Conservation (phyloP, 495 filamentous ascomycete genomes). For the Penicillium cataractarum region DNA sequence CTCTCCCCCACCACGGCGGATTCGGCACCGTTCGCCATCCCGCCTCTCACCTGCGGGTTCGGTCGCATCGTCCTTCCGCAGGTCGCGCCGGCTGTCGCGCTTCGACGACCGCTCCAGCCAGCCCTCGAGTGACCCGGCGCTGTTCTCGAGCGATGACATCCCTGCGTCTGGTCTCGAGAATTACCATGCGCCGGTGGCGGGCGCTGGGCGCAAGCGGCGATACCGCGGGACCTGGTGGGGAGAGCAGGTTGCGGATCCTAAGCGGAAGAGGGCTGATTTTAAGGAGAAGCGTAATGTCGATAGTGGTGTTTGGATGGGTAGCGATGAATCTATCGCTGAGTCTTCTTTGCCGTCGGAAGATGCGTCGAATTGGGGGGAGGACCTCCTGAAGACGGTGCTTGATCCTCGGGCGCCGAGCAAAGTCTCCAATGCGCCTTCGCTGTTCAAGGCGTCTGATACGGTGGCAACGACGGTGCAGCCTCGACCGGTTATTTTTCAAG, state of each 20-base stretch:
- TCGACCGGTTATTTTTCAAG: conserved; percentile 21
- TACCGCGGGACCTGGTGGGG: conserved; percentile 75
- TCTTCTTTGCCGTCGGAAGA: conserved; percentile 42
- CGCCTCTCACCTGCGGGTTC: conserved; percentile 18
- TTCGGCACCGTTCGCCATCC: conserved; percentile 44
- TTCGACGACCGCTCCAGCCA: conserved; percentile 50
- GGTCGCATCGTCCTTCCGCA: conserved; percentile 32
- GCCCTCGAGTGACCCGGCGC: conserved; percentile 71
- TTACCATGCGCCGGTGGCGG: conserved; percentile 52
- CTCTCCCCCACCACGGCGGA: conserved; percentile 48
- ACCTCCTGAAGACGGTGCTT: conserved; percentile 35
- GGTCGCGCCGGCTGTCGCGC: conserved; percentile 38
- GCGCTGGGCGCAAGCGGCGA: conserved; percentile 61
- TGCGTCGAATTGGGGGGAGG: conserved; percentile 43
- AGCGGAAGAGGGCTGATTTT: conserved; percentile 59
- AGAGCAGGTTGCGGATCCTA: conserved; percentile 54
- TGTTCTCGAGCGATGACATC: conserved; percentile 81
- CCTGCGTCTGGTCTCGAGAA: conserved; percentile 70
- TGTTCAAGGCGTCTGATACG: not conserved
- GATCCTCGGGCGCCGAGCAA: conserved; percentile 17
- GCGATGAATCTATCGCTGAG: conserved; percentile 53
- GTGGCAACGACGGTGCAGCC: conserved; percentile 5
- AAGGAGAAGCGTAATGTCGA: conserved; percentile 66
- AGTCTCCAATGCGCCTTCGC: conserved; percentile 3
- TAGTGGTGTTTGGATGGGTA: conserved; percentile 82